Conservation (phyloP, 2,329 filamentous ascomycete species). For the Aspergillus glaucus region DNA sequence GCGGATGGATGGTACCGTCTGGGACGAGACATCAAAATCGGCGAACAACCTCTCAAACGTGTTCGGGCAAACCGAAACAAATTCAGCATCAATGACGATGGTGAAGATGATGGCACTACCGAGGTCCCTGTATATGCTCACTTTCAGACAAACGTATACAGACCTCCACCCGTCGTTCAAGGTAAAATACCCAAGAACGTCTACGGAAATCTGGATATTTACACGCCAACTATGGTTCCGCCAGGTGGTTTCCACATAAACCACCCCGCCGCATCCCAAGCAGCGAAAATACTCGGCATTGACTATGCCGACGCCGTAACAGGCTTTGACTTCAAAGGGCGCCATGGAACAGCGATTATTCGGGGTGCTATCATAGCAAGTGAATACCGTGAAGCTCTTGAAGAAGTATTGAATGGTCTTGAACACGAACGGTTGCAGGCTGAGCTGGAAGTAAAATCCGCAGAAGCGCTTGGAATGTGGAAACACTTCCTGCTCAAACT, state of each 20-base stretch:
- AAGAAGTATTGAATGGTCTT: constrained; percentile 62
- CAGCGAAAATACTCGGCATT: constrained; percentile 68
- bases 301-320: constrained; percentile 87
- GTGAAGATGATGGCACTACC: constrained; percentile 36
- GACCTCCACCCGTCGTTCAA: constrained; percentile 66
- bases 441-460: constrained; percentile 50
- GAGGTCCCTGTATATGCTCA: constrained; percentile 53
- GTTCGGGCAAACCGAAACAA: constrained; percentile 46
- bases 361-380: constrained; percentile 69
- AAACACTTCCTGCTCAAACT: constrained; percentile 57
- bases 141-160: constrained; percentile 63
- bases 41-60: constrained; percentile 78
- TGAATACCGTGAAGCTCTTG: constrained; percentile 66
- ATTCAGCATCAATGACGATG: constrained; percentile 25
- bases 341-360: constrained; percentile 77
- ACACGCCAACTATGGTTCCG: constrained; percentile 59
- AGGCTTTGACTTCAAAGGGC: constrained; percentile 80
- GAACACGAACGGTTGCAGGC: constrained; percentile 59
- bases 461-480: constrained; percentile 51
- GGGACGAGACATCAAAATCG: constrained; percentile 69
- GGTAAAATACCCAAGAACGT: constrained; percentile 62
- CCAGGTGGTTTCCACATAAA: constrained; percentile 53
- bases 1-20: constrained; percentile 87
- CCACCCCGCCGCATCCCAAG: constrained; percentile 57
- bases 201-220: constrained; percentile 59